A percentile compares a stretch with the other conserved stretches of the same genome.
These are phyloP conservation scores for Pseudohalonectria lignicola DNA, from an alignment of 2,329 filamentous ascomycete genomes.

Conservation along the genomic window DNA sequence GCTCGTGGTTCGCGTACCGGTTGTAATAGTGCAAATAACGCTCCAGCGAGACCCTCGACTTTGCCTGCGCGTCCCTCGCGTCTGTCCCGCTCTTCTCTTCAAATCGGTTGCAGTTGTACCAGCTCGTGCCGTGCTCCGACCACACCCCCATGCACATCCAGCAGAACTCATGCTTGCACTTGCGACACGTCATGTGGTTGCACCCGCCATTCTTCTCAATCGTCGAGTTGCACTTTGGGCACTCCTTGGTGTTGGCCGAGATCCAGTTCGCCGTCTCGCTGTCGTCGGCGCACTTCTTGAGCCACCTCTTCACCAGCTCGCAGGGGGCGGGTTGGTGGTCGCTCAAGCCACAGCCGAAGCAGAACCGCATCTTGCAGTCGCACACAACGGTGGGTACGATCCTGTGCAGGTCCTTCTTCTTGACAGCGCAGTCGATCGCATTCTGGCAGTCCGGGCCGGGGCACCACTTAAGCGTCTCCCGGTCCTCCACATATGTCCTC, in stretches of 20 bases:
- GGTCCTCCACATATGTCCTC: slow-evolving; percentile 93
- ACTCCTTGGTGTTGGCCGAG: slow-evolving; percentile 97
- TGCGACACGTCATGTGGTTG: slow-evolving; percentile 96
- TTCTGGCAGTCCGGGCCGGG: slow-evolving; percentile 95
- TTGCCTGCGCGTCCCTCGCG: slow-evolving; percentile 83
- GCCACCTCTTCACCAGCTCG: slow-evolving; percentile 81
- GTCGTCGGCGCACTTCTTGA: slow-evolving; percentile 97
- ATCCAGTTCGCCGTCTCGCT: slow-evolving; percentile 99
- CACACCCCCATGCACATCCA: slow-evolving; percentile 99
- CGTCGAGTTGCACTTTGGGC: slow-evolving; percentile 88
- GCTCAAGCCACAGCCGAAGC: slow-evolving; percentile 81
- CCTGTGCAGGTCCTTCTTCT: slow-evolving; percentile 73
- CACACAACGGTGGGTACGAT: slow-evolving; percentile 88
- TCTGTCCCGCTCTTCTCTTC: slow-evolving; percentile 93
- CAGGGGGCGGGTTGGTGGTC: slow-evolving; percentile 95
- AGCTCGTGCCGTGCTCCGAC: slow-evolving; percentile 97
- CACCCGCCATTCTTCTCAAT: slow-evolving; percentile 99
- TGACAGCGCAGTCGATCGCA: slow-evolving; percentile 78
- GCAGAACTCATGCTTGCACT: slow-evolving; percentile 94
- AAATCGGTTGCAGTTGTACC: slow-evolving; percentile 98
- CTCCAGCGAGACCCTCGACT: slow-evolving; percentile 80
- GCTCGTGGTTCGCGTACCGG: slow-evolving; percentile 96
- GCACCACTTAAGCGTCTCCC: slow-evolving; percentile 93
- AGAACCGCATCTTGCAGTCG: slow-evolving; percentile 76
- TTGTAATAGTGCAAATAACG: slow-evolving; percentile 99